These are phyloP conservation scores for Pleurotus platypus DNA, from an alignment of 768 basidiomycete genomes.

Conservation along the genomic window DNA sequence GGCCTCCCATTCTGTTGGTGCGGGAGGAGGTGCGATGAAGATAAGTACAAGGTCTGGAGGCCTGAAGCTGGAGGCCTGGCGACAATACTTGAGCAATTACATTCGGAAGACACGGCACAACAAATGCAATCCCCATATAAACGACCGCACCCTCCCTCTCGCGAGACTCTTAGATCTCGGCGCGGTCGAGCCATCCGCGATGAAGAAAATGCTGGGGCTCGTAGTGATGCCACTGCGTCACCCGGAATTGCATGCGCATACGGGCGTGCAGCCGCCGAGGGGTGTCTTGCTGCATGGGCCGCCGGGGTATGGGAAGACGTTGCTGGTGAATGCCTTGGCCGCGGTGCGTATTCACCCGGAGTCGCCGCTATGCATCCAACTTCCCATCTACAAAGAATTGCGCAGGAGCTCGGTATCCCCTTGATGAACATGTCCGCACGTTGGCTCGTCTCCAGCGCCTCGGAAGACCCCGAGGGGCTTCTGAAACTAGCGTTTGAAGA, in stretches of 20 bases:
- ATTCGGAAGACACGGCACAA: too few species aligned
- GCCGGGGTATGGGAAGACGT: constrained; percentile 95
- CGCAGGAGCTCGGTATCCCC: constrained; percentile 84
- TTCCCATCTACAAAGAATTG: constrained; percentile 5
- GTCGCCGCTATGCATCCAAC: too few species aligned
- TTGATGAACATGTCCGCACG: constrained; percentile 96
- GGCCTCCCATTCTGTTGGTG: constrained; percentile 57
- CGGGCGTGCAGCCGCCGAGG: constrained; percentile 87
- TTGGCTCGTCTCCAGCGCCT: constrained; percentile 96
- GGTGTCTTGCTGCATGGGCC: constrained; percentile 94
- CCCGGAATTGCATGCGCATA: constrained; percentile 92
- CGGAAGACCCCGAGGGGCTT: constrained; percentile 96
- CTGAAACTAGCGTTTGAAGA: constrained; percentile 96
- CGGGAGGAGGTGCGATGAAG: constrained; percentile 84
- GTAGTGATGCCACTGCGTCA: constrained; percentile 94
- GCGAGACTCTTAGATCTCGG: constrained; percentile 83
- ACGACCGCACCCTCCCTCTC: constrained; percentile 70
- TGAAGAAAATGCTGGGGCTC: constrained; percentile 92
- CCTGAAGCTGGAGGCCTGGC: constrained; percentile 58
- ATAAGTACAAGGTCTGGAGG: constrained; percentile 50
- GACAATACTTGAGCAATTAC: background rate
- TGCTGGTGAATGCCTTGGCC: constrained; percentile 91
- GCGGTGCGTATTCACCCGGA: constrained; percentile 52
- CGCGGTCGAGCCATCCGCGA: constrained; percentile 77
- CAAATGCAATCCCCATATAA: constrained; percentile 17